Evolutionary conservation across 371 early-diverging fungal species (phyloP).

Genomic region (Thermomucor indicae-seudaticae): DNA sequence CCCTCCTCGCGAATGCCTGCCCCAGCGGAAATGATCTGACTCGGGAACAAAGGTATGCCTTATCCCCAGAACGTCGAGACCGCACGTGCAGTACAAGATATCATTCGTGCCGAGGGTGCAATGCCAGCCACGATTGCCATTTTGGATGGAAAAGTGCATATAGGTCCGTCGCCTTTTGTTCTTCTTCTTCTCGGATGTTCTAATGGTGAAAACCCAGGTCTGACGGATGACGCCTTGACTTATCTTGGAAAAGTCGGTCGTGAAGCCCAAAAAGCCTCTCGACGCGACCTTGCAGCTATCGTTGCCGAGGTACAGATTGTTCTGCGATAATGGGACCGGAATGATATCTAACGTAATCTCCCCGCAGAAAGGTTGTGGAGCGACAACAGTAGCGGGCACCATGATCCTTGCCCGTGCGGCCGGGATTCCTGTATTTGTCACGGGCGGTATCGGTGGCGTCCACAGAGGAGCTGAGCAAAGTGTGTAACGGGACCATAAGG

Average conservation of each 20-base stretch:
- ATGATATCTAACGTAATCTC: no score
- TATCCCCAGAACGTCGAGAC: slow-evolving; percentile 89
- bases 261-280: slow-evolving; percentile 73
- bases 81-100: slow-evolving; percentile 73
- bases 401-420: slow-evolving; percentile 81
- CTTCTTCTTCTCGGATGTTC: no score
- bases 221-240: slow-evolving; percentile 51
- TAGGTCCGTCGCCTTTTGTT: slow-evolving; percentile 55
- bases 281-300: slow-evolving; percentile 80
- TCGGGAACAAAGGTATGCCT: slow-evolving; percentile 69
- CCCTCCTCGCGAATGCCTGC: not conserved
- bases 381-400: slow-evolving; percentile 91
- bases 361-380: slow-evolving; percentile 68
- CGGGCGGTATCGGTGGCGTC: slow-evolving; percentile 97
- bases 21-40: not conserved
- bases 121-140: slow-evolving; percentile 91
- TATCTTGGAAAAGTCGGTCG: slow-evolving; percentile 59
- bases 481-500: slow-evolving; percentile 16
- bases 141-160: slow-evolving; percentile 76
- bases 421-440: slow-evolving; percentile 89
- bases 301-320: slow-evolving; percentile 61
- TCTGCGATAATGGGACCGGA: no score
- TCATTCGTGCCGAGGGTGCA: slow-evolving; percentile 69
- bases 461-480: slow-evolving; percentile 81
- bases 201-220: slow-evolving; percentile 15